A percentile compares a stretch with the other conserved stretches of the same genome.
Conservation (phyloP, 169 alveolate species). For the Eimeria maxima region DNA sequence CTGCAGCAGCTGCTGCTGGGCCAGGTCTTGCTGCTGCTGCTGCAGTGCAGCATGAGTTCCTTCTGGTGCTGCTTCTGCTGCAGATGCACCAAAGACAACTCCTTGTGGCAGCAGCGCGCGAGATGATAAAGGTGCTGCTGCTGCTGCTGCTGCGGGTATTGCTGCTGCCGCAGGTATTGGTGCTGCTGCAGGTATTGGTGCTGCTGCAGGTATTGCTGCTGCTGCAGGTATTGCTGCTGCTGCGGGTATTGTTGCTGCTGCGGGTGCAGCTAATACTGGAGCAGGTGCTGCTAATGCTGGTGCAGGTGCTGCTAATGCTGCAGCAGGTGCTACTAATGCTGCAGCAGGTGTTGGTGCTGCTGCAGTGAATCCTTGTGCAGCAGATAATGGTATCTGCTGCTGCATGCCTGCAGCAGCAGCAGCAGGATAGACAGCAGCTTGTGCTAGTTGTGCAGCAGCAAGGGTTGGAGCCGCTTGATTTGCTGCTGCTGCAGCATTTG, state of each 20-base stretch:
- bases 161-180: constrained; percentile 1
- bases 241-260: constrained; percentile 18
- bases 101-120: background rate
- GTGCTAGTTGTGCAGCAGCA: background rate
- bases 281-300: constrained; percentile 23
- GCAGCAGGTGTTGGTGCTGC: constrained; percentile 29
- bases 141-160: background rate
- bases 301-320: constrained; percentile 1
- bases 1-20: background rate
- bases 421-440: background rate
- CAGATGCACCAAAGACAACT: constrained; percentile 46
- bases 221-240: background rate
- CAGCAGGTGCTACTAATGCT: background rate
- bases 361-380: constrained; percentile 7
- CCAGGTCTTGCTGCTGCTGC: constrained; percentile 41
- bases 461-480: background rate
- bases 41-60: background rate
- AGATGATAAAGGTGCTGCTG: background rate
- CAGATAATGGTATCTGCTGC: background rate
- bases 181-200: constrained; percentile 18
- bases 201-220: background rate
- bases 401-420: constrained; percentile 3
- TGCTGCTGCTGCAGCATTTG: constrained; percentile 7
- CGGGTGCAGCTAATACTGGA: too few species aligned
- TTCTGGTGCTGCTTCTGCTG: background rate